Conservation (phyloP, 306 rosid species). For the Potentilla sterilis region DNA sequence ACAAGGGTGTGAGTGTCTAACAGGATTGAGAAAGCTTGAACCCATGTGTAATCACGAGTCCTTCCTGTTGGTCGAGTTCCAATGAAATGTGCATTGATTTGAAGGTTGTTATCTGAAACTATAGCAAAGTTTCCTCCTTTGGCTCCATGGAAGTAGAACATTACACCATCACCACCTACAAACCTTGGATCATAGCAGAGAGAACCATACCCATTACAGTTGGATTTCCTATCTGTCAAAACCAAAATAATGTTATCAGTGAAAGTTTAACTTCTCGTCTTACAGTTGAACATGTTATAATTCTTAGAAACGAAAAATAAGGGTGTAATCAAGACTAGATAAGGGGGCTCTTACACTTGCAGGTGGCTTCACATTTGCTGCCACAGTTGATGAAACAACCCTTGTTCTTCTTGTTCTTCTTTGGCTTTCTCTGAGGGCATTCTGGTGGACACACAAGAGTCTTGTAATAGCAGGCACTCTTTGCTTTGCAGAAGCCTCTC, state of each 20-base stretch:
- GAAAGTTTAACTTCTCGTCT: neutral
- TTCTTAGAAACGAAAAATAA: neutral
- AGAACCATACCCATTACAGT: constrained; percentile 71
- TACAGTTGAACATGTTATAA: neutral
- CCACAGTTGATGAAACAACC: constrained; percentile 65
- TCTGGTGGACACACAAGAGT: constrained; percentile 54
- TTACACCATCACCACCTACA: constrained; percentile 76
- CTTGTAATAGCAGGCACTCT: constrained; percentile 39
- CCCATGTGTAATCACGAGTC: constrained; percentile 85
- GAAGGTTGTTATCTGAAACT: constrained; percentile 58
- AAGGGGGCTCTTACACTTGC: constrained; percentile 58
- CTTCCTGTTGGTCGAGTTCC: constrained; percentile 71
- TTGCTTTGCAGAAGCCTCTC: constrained; percentile 49
- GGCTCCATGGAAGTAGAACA: constrained; percentile 86
- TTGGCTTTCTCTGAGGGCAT: constrained; percentile 59
- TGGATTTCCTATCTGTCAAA: constrained; percentile 55
- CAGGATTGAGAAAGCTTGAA: constrained; percentile 64
- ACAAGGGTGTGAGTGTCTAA: constrained; percentile 67
- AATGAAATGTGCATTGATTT: constrained; percentile 72
- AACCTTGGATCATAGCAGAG: constrained; percentile 82
- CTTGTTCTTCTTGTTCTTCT: constrained; percentile 64
- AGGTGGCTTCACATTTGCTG: constrained; percentile 77
- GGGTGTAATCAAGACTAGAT: neutral
- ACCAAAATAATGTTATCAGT: neutral
- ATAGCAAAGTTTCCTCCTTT: constrained; percentile 70